A percentile compares a stretch with the other conserved stretches of the same genome.
Evolutionary conservation across 352 stramenopile genomes (phyloP).

Genomic region (Phytopythium montanum): DNA sequence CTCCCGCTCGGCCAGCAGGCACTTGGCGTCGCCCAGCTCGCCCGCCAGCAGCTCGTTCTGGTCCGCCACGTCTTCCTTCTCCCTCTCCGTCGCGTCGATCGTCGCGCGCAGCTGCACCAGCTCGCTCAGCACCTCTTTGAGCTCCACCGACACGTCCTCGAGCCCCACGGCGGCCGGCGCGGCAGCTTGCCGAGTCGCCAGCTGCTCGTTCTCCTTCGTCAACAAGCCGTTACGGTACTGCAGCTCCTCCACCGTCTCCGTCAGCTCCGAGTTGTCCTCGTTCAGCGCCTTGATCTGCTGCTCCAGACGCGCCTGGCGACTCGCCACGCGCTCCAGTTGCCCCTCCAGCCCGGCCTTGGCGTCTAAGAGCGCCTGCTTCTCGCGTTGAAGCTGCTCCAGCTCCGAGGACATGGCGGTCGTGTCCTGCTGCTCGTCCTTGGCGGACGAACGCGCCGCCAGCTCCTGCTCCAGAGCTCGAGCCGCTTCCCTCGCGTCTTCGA

Average conservation of each 20-base stretch:
- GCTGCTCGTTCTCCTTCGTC: neutral
- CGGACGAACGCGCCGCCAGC: slow-evolving; percentile 3
- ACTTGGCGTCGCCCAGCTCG: slow-evolving; percentile 33
- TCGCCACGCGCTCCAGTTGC: slow-evolving; percentile 26
- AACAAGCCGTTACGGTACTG: slow-evolving; percentile 8
- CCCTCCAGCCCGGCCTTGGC: slow-evolving; percentile 29
- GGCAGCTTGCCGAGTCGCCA: neutral
- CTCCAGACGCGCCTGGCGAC: slow-evolving; percentile 20
- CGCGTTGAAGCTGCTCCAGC: slow-evolving; percentile 11
- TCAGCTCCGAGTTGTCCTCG: slow-evolving; percentile 30
- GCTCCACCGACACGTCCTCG: slow-evolving; percentile 10
- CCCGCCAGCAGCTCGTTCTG: slow-evolving; percentile 29
- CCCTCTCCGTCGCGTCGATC: slow-evolving; percentile 24
- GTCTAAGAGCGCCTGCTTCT: slow-evolving; percentile 18
- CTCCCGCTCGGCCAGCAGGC: slow-evolving; percentile 31
- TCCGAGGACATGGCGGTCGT: slow-evolving; percentile 6
- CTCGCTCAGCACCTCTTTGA: slow-evolving; percentile 39
- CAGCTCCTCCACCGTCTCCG: slow-evolving; percentile 22
- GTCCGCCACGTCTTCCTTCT: slow-evolving; percentile 28
- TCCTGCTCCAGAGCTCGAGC: neutral
- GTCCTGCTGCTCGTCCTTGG: neutral
- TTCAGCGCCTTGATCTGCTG: slow-evolving; percentile 20
- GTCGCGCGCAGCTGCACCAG: slow-evolving; percentile 25
- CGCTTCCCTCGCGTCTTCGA: neutral
- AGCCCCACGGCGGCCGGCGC: neutral